These are phyloP conservation scores for Brettanomyces sp. DNA, from an alignment of 805 yeast species.

Conservation along the genomic window DNA sequence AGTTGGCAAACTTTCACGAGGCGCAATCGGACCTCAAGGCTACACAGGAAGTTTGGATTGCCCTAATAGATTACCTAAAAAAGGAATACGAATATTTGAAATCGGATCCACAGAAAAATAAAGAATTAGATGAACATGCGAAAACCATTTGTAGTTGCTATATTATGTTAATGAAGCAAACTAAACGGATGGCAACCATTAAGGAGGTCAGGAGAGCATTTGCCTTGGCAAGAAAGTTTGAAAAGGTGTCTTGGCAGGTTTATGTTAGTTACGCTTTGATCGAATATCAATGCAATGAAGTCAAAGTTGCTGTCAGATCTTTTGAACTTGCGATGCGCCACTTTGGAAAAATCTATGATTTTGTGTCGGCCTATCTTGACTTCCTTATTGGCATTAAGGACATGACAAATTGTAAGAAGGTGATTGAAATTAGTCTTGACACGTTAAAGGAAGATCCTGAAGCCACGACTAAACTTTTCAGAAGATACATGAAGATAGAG, in stretches of 20 bases:
- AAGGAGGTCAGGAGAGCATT: slow-evolving; percentile 65
- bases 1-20: slow-evolving; percentile 65
- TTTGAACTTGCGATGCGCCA: slow-evolving; percentile 70
- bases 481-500: slow-evolving; percentile 58
- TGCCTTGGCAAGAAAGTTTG: slow-evolving; percentile 56
- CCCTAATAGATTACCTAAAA: slow-evolving; percentile 38
- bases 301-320: slow-evolving; percentile 62
- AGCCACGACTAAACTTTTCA: slow-evolving; percentile 39
- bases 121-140: slow-evolving; percentile 14
- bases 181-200: slow-evolving; percentile 41
- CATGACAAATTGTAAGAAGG: slow-evolving; percentile 62
- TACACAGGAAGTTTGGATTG: slow-evolving; percentile 41
- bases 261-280: slow-evolving; percentile 75
- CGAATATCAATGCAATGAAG: slow-evolving; percentile 63
- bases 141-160: slow-evolving; percentile 53
- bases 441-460: slow-evolving; percentile 34
- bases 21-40: slow-evolving; percentile 39
- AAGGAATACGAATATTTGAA: slow-evolving; percentile 25
- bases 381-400: slow-evolving; percentile 63
- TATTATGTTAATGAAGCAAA: slow-evolving; percentile 59
- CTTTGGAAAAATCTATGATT: slow-evolving; percentile 43
- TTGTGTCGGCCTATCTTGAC: slow-evolving; percentile 58
- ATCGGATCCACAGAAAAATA: slow-evolving; percentile 27
- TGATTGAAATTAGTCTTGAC: slow-evolving; percentile 70
- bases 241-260: slow-evolving; percentile 61